phyloP scores from a whole-genome alignment of 1,139 yeast genomes.

The Saccharomycopsis hybrid region DNA sequence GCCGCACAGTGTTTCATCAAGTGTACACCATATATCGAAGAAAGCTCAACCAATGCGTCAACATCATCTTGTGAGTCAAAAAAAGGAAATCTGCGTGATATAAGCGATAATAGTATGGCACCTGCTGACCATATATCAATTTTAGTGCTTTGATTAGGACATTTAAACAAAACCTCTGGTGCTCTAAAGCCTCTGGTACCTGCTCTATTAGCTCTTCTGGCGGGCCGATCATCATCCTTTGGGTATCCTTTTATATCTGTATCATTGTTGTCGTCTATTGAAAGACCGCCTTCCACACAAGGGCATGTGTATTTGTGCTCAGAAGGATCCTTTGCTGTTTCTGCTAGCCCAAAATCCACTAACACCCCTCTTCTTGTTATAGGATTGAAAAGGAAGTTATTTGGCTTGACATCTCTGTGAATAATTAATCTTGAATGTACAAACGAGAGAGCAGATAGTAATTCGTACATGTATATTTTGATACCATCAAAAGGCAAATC shows the following conservation, averaged over 20 bases:
- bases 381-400: constrained; percentile 79
- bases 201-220: constrained; percentile 92
- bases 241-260: constrained; percentile 58
- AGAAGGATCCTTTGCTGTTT: constrained; percentile 30
- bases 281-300: constrained; percentile 27
- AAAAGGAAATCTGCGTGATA: constrained; percentile 74
- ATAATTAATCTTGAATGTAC: constrained; percentile 93
- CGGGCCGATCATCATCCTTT: constrained; percentile 76
- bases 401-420: constrained; percentile 78
- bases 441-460: constrained; percentile 91
- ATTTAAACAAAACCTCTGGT: constrained; percentile 85
- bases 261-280: constrained; percentile 23
- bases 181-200: constrained; percentile 97
- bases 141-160: constrained; percentile 75
- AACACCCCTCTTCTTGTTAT: constrained; percentile 71
- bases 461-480: constrained; percentile 71
- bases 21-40: constrained; percentile 76
- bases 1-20: constrained; percentile 71
- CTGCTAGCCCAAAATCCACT: constrained; percentile 93
- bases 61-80: constrained; percentile 88
- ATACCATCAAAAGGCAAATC: constrained; percentile 76
- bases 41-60: constrained; percentile 82
- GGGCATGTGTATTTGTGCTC: constrained; percentile 24
- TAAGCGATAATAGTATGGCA: constrained; percentile 67
- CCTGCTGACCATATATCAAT: constrained; percentile 95